Evolutionary conservation across 306 rosid species (phyloP), one percentile per base, ranked within the genome.

Genomic region (Lathyrus tuberosus): DNA sequence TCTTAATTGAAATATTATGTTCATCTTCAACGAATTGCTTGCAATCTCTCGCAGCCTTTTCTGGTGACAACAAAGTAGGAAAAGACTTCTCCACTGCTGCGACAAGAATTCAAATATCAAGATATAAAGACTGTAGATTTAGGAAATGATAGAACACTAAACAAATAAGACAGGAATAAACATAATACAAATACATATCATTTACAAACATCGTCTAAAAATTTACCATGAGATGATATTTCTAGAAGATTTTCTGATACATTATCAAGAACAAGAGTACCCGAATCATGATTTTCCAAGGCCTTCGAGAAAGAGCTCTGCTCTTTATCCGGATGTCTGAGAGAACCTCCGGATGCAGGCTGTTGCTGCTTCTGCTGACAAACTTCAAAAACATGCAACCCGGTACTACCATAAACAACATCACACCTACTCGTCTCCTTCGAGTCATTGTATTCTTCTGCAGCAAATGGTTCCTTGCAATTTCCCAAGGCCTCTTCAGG

Each of bases 151-250:
- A 57, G 30, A 26, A 57, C 40, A 12, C 5, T 13, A 28, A 15
- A 24, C 24, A 78, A 51, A 5, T 7, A 44, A 16, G 11, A 18
- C 11, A 67, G 49, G 20, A 59, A 28, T 31, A 8, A 30, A 59
- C 63, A 30, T 12, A 2, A 24, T 24, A 24, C 26, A 15, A 20
- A 72, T 13, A 48, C 10, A 30, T 14, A 35, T 63, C 61, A 49
- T 30, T 62, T 24, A 18, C 61, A 43, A 59, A 17, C 42, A 58
- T 20, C 31, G 14, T n/a, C n/a, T 13, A 71, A 30, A 60, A 38
- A 49, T 28, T 71, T 76, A 69, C 82, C 61, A 31, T 11, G 28
- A 22, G 43, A 57, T 33, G 53, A 37, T 38, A 79, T 57, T 76
- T 26, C 72, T 10, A 2, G 52, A 42, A 42, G 47, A 42, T 42